Evolutionary conservation across 345 rosid genomes (phyloP), one percentile per base, ranked within the genome.

Genomic region (Mangifera indica): DNA sequence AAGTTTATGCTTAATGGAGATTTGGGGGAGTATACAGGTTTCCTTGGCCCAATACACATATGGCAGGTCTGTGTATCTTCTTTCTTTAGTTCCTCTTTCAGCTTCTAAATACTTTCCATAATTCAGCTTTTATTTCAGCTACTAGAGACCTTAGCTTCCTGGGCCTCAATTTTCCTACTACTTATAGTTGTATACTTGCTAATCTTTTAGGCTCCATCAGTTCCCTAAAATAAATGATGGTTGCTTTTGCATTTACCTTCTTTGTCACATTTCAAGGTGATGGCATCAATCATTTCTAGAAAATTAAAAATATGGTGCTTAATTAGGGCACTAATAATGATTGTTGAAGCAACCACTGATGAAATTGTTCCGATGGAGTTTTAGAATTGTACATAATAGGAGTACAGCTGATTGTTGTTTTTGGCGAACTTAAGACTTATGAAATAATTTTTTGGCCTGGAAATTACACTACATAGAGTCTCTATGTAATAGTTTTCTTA

Each of bases 41-140:
- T 82, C 60, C 80, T 89, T 15, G 91, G 94, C 32, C 94, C 94
- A 22, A 87, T 85, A 72, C 91, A 89, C 63, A 81, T 89, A 59
- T 89, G 91, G 94, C 94, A 89, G 89, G 93, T 87, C 54, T 66
- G 72, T 76, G n/a, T 59, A 65, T 55, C 51, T 56, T 62, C 53
- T 7, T 29, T 77, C 1, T 60, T 40, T 26, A 17, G 26, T 17
- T 60, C 40, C 37, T 26, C 32, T 29, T 29, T 29, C 32, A 11
- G 4, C 56, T 53, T 37, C 46, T 20, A 22, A 53, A 21, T 14
- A 29, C 32, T 29, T 29, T 69, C 42, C 42, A 6, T 37, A 5
- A 0, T 37, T 37, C 42, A 37, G 9, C 7, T 37, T 37, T 29
- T 29, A 29, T 29, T 29, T 29, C 32, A 29, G 32, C 3, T 29